Conservation (phyloP, 2,329 filamentous ascomycete species). For the Fusarium poae region DNA sequence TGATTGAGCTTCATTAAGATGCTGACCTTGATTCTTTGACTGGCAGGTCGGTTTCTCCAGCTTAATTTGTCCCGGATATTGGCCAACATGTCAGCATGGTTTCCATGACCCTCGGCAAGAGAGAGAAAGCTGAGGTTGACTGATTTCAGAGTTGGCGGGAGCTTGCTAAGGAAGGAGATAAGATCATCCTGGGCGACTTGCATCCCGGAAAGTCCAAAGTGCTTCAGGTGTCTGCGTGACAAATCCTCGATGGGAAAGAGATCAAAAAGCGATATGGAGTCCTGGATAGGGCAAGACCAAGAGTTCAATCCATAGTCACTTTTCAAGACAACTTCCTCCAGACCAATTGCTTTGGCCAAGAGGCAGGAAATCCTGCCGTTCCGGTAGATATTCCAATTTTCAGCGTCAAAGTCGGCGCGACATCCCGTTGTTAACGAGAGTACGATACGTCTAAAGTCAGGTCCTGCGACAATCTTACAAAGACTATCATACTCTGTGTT, state of each 20-base stretch:
- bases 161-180: background rate
- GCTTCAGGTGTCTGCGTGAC: background rate
- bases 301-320: background rate
- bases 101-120: background rate
- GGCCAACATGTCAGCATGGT: background rate
- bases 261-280: background rate
- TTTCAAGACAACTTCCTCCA: background rate
- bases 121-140: constrained; percentile 18
- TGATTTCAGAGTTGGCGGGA: background rate
- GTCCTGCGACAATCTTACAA: background rate
- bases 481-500: constrained; percentile 8
- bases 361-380: background rate
- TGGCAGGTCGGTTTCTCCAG: constrained; percentile 2
- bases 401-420: background rate
- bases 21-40: constrained; percentile 1
- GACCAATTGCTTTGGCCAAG: background rate
- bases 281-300: background rate
- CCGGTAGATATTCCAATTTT: background rate
- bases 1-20: background rate
- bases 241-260: constrained; percentile 1
- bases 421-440: background rate
- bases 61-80: constrained; percentile 18
- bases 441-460: background rate
- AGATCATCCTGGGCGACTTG: background rate
- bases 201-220: constrained; percentile 14